Percentiles rank a stretch among this genome's conserved stretches.
Evolutionary conservation across 2,329 filamentous ascomycete species (phyloP).

Genomic region (Teratosphaeriaceae sp.): DNA sequence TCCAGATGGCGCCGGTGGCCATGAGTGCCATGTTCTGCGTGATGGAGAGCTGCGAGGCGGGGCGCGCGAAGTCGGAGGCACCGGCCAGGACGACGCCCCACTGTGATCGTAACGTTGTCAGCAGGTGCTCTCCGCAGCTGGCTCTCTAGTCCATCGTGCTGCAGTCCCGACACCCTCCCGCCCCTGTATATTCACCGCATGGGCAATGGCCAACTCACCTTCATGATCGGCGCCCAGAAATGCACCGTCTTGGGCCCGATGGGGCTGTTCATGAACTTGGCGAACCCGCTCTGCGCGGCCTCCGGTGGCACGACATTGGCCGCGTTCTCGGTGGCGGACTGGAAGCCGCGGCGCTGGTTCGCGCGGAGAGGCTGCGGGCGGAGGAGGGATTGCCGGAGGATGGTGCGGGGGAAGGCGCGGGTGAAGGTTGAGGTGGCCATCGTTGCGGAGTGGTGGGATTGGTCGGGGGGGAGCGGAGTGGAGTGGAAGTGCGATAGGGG

Average conservation of each 20-base stretch:
- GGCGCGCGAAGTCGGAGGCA: conserved; percentile 83
- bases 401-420: conserved; percentile 52
- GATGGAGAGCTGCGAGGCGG: conserved; percentile 84
- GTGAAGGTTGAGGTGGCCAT: conserved; percentile 46
- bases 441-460: not conserved
- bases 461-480: not conserved
- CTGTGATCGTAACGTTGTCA: conserved; percentile 36
- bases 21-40: conserved; percentile 89
- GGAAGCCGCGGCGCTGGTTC: conserved; percentile 55
- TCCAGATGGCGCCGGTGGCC: conserved; percentile 93
- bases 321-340: conserved; percentile 54
- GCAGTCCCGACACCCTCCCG: too few species aligned
- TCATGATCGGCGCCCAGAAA: conserved; percentile 99
- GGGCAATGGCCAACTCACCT: conserved; percentile 39
- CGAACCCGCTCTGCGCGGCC: conserved; percentile 47
- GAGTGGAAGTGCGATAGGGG: conserved; percentile 6
- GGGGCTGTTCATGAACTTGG: conserved; percentile 56
- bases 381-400: conserved; percentile 49
- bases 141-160: not conserved
- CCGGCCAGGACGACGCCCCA: conserved; percentile 92
- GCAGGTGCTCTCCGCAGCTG: too few species aligned
- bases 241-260: conserved; percentile 72
- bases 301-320: conserved; percentile 22
- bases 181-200: not conserved
- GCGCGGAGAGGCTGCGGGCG: conserved; percentile 36